Percentiles rank a stretch among this genome's conserved stretches.
Conservation (phyloP, 495 filamentous ascomycete genomes). For the Hyaloscypha bicolor region DNA sequence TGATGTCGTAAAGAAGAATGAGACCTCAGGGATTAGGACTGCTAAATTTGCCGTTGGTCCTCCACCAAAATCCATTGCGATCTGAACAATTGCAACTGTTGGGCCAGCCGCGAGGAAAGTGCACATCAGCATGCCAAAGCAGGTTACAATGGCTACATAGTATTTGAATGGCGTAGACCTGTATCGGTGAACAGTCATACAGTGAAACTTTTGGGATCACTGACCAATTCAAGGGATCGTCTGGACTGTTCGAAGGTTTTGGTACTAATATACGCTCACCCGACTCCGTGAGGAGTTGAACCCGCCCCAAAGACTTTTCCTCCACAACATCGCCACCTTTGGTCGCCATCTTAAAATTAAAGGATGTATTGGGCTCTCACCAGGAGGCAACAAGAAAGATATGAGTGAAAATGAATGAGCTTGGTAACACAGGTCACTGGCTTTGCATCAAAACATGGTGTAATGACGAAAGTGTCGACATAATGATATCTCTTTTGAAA, state of each 20-base stretch:
- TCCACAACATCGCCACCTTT: conserved; percentile 1
- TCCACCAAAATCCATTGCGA: conserved; percentile 43
- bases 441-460: background rate
- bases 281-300: conserved; percentile 16
- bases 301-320: conserved; percentile 16
- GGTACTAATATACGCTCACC: conserved; percentile 57
- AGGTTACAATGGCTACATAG: conserved; percentile 51
- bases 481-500: conserved; percentile 1
- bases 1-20: conserved; percentile 55
- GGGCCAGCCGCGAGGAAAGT: conserved; percentile 57
- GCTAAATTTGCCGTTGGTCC: conserved; percentile 23
- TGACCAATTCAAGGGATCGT: conserved; percentile 25
- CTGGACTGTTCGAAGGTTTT: conserved; percentile 57
- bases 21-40: conserved; percentile 43
- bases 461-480: background rate
- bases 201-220: conserved; percentile 20
- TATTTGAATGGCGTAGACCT: conserved; percentile 51
- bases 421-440: conserved; percentile 3
- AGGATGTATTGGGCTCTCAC: conserved; percentile 10
- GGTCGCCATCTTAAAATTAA: conserved; percentile 5
- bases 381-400: conserved; percentile 9
- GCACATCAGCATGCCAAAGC: conserved; percentile 53
- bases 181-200: background rate
- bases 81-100: conserved; percentile 50
- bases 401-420: background rate